Conservation (phyloP, 179 eudicot genomes). For the Amaranthus tricolor region DNA sequence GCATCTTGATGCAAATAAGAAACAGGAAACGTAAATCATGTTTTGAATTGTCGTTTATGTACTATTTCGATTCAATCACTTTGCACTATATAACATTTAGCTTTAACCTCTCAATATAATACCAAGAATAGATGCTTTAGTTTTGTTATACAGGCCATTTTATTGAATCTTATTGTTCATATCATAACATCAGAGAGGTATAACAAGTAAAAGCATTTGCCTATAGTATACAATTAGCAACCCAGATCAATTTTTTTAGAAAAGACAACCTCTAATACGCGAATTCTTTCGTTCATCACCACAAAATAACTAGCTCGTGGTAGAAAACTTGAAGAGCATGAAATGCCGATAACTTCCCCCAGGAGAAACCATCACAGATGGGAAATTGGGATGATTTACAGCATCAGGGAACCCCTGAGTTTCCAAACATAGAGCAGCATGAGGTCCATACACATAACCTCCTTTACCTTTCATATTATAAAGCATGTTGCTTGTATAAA, state of each 20-base stretch:
- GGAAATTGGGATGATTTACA: constrained; percentile 73
- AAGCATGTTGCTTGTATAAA: constrained; percentile 58
- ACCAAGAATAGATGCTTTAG: background rate
- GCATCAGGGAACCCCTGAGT: constrained; percentile 86
- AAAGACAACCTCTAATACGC: background rate
- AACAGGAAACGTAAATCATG: no score
- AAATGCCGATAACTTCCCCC: constrained; percentile 54
- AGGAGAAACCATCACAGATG: constrained; percentile 66
- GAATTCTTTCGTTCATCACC: background rate
- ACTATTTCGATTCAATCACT: no score
- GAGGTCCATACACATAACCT: constrained; percentile 51
- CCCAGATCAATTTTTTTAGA: background rate
- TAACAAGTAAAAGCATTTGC: background rate
- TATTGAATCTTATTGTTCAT: background rate
- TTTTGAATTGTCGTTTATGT: no score
- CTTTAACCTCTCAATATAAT: no score
- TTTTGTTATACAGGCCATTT: background rate
- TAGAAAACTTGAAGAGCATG: constrained; percentile 35
- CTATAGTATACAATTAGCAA: background rate
- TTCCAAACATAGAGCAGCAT: constrained; percentile 74
- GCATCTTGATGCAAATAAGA: no score
- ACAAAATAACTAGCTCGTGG: constrained; percentile 1
- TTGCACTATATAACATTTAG: no score
- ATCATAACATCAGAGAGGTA: background rate
- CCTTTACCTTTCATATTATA: constrained; percentile 54